Percentiles rank a stretch among this genome's conserved stretches.
Evolutionary conservation across 768 basidiomycete genomes (phyloP).

Genomic region (Boletus bicolor): DNA sequence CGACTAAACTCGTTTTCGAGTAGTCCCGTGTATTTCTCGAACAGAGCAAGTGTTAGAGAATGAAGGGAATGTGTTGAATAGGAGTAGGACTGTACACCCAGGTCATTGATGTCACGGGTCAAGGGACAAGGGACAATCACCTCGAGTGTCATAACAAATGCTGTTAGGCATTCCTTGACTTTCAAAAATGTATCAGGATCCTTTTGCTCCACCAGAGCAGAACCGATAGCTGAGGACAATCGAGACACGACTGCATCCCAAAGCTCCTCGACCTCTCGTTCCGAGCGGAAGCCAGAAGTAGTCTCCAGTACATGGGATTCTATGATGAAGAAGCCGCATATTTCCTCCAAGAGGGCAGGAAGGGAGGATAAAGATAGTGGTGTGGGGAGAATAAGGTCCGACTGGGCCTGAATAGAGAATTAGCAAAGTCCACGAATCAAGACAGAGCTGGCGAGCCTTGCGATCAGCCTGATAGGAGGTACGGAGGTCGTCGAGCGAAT

Average conservation of each 20-base stretch:
- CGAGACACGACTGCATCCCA: slow-evolving; percentile 85
- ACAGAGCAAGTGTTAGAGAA: slow-evolving; percentile 79
- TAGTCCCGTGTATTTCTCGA: slow-evolving; percentile 84
- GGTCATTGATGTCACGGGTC: not conserved
- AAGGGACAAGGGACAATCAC: slow-evolving; percentile 38
- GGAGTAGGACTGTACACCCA: slow-evolving; percentile 63
- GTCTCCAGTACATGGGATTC: slow-evolving; percentile 90
- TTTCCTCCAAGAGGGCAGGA: slow-evolving; percentile 80
- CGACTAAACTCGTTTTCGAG: slow-evolving; percentile 77
- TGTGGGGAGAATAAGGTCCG: slow-evolving; percentile 84
- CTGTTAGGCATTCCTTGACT: slow-evolving; percentile 79
- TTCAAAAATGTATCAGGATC: slow-evolving; percentile 80
- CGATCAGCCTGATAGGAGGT: slow-evolving; percentile 96
- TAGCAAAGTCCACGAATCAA: slow-evolving; percentile 7
- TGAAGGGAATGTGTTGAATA: slow-evolving; percentile 85
- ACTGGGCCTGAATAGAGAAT: slow-evolving; percentile 73
- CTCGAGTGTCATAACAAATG: slow-evolving; percentile 91
- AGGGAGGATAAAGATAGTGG: slow-evolving; percentile 67
- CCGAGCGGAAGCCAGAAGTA: slow-evolving; percentile 85
- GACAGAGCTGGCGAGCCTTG: slow-evolving; percentile 49
- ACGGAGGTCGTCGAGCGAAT: slow-evolving; percentile 86
- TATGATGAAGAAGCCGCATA: slow-evolving; percentile 96
- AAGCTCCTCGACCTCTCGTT: slow-evolving; percentile 88
- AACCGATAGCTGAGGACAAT: slow-evolving; percentile 69
- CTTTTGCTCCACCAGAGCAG: slow-evolving; percentile 66